Percentiles rank a stretch among this genome's conserved stretches.
Conservation (phyloP, 495 filamentous ascomycete genomes). For the Daldinia vernicosa region DNA sequence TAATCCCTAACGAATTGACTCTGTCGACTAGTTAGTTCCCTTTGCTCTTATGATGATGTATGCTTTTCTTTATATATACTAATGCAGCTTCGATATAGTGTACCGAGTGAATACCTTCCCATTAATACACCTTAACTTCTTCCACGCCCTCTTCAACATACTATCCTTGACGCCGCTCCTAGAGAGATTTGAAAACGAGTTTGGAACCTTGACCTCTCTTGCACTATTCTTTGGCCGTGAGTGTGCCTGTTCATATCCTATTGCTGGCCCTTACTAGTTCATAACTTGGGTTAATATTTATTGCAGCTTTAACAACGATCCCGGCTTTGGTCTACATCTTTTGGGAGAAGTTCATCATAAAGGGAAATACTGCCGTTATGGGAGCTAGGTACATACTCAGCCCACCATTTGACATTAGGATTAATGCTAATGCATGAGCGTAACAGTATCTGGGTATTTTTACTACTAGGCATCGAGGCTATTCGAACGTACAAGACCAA, state of each 20-base stretch:
- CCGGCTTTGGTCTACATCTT: conserved; percentile 77
- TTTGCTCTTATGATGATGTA: background rate
- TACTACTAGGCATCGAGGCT: conserved; percentile 82
- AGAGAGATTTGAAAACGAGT: conserved; percentile 92
- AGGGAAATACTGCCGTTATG: conserved; percentile 72
- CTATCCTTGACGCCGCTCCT: conserved; percentile 82
- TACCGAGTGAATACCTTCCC: conserved; percentile 94
- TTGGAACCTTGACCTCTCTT: conserved; percentile 86
- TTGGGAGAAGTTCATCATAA: conserved; percentile 72
- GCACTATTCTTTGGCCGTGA: conserved; percentile 89
- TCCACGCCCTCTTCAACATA: conserved; percentile 82
- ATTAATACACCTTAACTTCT: conserved; percentile 80
- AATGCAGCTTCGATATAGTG: conserved; percentile 62
- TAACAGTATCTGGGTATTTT: conserved; percentile 86
- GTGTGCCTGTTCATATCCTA: conserved; percentile 48
- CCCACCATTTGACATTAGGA: background rate
- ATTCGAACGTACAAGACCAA: conserved; percentile 78
- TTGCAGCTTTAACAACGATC: conserved; percentile 77
- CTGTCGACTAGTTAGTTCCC: conserved; percentile 74
- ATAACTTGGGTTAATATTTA: conserved; percentile 29
- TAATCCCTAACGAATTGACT: conserved; percentile 78
- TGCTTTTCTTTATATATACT: conserved; percentile 16
- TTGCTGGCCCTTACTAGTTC: background rate
- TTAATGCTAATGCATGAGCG: conserved; percentile 8
- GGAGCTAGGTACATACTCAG: conserved; percentile 74